Percentiles rank a stretch among this genome's conserved stretches.
phyloP scores from a whole-genome alignment of 2,329 filamentous ascomycete genomes.

The Fusarium sp. region DNA sequence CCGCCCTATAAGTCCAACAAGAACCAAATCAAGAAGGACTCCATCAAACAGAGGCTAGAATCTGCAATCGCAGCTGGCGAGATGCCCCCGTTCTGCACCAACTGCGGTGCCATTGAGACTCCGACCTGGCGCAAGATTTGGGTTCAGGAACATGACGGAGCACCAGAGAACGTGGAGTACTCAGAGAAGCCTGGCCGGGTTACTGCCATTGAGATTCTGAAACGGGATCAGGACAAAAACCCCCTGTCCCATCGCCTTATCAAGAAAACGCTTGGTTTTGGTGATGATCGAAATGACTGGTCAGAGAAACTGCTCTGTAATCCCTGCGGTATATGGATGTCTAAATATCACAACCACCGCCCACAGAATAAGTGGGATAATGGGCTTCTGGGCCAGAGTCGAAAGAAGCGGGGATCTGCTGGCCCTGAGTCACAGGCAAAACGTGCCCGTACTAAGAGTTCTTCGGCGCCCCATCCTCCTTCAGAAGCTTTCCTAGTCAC shows the following conservation, averaged over 20 bases:
- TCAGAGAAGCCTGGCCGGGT: constrained; percentile 78
- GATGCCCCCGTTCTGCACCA: constrained; percentile 87
- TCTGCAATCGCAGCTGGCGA: constrained; percentile 78
- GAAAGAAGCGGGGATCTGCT: constrained; percentile 58
- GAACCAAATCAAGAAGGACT: constrained; percentile 70
- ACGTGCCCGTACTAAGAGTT: constrained; percentile 60
- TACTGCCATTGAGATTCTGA: constrained; percentile 76
- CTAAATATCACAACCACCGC: constrained; percentile 85
- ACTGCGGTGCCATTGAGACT: constrained; percentile 95
- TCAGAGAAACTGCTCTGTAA: constrained; percentile 86
- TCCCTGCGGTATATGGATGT: constrained; percentile 94
- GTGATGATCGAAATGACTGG: constrained; percentile 74
- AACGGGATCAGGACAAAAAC: constrained; percentile 69
- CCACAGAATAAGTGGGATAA: constrained; percentile 86
- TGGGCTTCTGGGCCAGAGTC: constrained; percentile 60
- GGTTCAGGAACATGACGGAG: constrained; percentile 77
- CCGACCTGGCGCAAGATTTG: constrained; percentile 96
- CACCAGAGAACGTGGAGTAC: constrained; percentile 74
- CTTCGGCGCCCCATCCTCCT: constrained; percentile 55
- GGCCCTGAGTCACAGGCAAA: constrained; percentile 55
- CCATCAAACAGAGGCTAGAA: constrained; percentile 68
- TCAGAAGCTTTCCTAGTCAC: constrained; percentile 65
- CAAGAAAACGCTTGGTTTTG: constrained; percentile 74
- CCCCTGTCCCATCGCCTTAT: constrained; percentile 76
- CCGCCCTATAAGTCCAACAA: constrained; percentile 65